Percentiles rank a stretch among this genome's conserved stretches.
phyloP scores from a whole-genome alignment of 805 yeast species.

The Yarrowia yakushimensis region DNA sequence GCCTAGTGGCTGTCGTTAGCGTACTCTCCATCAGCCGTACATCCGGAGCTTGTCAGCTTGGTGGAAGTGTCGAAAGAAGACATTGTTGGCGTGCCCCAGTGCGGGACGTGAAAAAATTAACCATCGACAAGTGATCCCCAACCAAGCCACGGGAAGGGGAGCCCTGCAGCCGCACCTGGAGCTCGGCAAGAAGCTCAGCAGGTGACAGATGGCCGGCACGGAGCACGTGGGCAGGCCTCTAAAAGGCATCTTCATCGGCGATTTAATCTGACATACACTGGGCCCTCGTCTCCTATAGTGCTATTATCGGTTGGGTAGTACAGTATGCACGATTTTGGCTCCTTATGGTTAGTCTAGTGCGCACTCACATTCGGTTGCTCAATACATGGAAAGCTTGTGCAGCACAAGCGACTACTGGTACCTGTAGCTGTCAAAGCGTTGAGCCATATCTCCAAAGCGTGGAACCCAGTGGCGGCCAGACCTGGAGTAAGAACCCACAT shows the following conservation, averaged over 20 bases:
- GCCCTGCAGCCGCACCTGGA: neutral
- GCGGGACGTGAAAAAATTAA: conserved; percentile 11
- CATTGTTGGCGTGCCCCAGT: neutral
- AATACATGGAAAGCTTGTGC: conserved; percentile 18
- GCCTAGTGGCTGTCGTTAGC: neutral
- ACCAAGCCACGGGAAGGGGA: conserved; percentile 7
- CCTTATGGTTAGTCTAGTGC: conserved; percentile 17
- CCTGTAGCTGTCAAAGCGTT: too few species aligned
- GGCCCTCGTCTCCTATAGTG: conserved; percentile 1
- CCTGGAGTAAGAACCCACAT: neutral
- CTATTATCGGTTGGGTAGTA: neutral
- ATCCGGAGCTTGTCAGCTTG: neutral
- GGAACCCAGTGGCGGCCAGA: neutral
- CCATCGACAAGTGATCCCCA: too few species aligned
- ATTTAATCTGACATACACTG: neutral
- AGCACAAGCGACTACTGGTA: conserved; percentile 8
- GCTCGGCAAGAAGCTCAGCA: neutral
- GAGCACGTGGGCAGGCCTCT: neutral
- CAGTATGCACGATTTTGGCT: conserved; percentile 9
- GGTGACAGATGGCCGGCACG: neutral
- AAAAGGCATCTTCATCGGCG: neutral
- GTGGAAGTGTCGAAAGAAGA: neutral
- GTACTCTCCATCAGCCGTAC: conserved; percentile 20
- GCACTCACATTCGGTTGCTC: conserved; percentile 21
- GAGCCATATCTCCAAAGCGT: neutral